Conservation (phyloP, 140 eudicot species). For the Stevia rebaudiana region DNA sequence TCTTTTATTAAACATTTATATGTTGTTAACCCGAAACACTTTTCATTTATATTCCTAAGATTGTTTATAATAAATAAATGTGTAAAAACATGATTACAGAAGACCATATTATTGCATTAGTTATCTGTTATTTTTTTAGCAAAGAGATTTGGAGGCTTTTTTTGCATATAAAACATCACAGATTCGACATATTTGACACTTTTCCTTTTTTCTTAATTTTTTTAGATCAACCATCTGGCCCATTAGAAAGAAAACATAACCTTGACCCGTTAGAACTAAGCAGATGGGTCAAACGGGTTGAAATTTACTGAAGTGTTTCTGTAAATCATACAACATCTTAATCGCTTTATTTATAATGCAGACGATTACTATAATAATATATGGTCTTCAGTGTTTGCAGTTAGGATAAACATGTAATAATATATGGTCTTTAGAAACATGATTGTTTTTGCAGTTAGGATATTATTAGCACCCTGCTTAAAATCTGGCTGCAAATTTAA, state of each 20-base stretch:
- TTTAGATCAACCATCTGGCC: neutral
- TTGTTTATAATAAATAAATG: neutral
- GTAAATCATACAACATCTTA: neutral
- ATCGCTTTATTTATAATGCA: neutral
- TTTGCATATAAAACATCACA: neutral
- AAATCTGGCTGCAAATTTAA: neutral
- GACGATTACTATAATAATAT: neutral
- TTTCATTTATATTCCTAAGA: neutral
- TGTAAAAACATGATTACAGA: neutral
- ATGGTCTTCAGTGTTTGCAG: no score
- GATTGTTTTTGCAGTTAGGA: slow-evolving; percentile 3
- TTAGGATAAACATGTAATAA: no score
- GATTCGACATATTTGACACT: neutral
- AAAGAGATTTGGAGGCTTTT: neutral
- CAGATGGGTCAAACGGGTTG: neutral
- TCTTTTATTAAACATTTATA: neutral
- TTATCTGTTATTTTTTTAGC: neutral
- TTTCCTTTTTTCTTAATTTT: neutral
- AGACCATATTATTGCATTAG: no score
- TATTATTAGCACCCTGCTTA: neutral
- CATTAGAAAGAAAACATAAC: neutral
- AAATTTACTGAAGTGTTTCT: neutral
- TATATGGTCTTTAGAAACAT: no score
- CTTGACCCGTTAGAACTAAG: neutral
- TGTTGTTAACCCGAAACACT: neutral